A percentile compares a stretch with the other conserved stretches of the same genome.
These are phyloP conservation scores for Orbilia ellipsospora DNA, from an alignment of 2,329 filamentous ascomycete genomes.

Conservation along the genomic window DNA sequence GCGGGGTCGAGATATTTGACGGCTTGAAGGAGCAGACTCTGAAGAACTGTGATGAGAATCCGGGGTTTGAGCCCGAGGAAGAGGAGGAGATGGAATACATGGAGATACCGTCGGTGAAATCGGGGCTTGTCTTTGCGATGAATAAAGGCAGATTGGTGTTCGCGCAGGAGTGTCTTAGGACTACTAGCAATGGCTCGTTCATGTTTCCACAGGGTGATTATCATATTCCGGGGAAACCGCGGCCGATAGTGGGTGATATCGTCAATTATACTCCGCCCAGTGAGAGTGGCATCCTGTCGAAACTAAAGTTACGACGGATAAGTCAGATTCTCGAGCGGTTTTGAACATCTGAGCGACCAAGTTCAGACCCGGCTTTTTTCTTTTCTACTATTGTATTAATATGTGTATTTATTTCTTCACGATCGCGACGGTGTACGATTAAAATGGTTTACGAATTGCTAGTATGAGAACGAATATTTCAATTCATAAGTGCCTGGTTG, in stretches of 20 bases:
- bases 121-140: conserved; percentile 33
- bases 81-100: conserved; percentile 31
- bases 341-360: neutral
- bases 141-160: conserved; percentile 36
- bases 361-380: neutral
- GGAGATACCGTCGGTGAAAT: conserved; percentile 26
- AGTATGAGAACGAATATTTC: too few species aligned
- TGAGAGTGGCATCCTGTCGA: conserved; percentile 5
- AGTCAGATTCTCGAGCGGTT: conserved; percentile 30
- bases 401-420: neutral
- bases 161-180: conserved; percentile 19
- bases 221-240: conserved; percentile 30
- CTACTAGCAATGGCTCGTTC: conserved; percentile 8
- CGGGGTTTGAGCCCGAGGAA: conserved; percentile 26
- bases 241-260: conserved; percentile 13
- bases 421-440: too few species aligned
- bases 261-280: neutral
- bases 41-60: conserved; percentile 21
- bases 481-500: too few species aligned
- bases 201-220: conserved; percentile 33
- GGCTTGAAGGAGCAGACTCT: conserved; percentile 23
- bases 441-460: too few species aligned
- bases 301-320: conserved; percentile 27
- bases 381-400: neutral
- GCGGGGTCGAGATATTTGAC: neutral